Evolutionary conservation across 441 rosid genomes (phyloP).

Genomic region (Melastoma candidum): DNA sequence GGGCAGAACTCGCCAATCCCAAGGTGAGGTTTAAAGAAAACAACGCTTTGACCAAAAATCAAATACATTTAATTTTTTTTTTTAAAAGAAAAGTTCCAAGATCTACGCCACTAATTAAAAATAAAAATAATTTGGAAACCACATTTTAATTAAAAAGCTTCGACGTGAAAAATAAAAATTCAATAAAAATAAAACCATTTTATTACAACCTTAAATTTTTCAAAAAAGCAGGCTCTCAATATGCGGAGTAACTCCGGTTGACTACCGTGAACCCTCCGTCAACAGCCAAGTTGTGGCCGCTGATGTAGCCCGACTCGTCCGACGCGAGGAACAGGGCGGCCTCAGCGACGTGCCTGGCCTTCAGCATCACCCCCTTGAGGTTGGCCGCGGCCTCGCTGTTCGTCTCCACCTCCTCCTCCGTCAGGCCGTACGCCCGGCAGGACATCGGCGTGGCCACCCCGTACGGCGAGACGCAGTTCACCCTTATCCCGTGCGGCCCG

Average conservation of each 20-base stretch:
- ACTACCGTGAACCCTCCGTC: slow-evolving; percentile 81
- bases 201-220: too few species aligned
- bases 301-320: slow-evolving; percentile 66
- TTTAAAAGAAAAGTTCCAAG: too few species aligned
- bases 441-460: slow-evolving; percentile 69
- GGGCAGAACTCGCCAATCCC: too few species aligned
- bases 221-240: too few species aligned
- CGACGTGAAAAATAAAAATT: too few species aligned
- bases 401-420: slow-evolving; percentile 42
- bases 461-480: slow-evolving; percentile 64
- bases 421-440: slow-evolving; percentile 33
- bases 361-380: slow-evolving; percentile 16
- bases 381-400: slow-evolving; percentile 31
- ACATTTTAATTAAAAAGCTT: too few species aligned
- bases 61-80: too few species aligned
- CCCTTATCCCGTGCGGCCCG: slow-evolving; percentile 70
- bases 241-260: slow-evolving; percentile 14
- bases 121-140: too few species aligned
- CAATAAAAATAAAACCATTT: too few species aligned
- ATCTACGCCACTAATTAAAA: too few species aligned
- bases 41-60: too few species aligned
- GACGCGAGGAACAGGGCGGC: slow-evolving; percentile 75
- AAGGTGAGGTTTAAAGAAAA: too few species aligned
- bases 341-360: slow-evolving; percentile 63
- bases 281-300: slow-evolving; percentile 20